Evolutionary conservation across 306 rosid species (phyloP), one percentile per base, ranked within the genome.

Genomic region (Geum urbanum): DNA sequence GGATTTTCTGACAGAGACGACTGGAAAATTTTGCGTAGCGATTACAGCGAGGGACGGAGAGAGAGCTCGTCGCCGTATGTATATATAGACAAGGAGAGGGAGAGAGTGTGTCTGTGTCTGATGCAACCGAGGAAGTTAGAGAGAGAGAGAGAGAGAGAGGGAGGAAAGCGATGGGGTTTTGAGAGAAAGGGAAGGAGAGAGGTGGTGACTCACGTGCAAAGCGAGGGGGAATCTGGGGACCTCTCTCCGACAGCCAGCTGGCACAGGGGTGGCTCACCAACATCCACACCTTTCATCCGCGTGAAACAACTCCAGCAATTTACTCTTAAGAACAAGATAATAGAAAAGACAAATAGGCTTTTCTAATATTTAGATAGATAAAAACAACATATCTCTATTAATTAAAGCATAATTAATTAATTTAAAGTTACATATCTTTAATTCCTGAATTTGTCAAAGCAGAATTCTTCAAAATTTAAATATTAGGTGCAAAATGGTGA

Each of bases 201-300:
- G 81, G 74, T 76, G 76, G 84, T 78, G 66, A 77, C 85, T 92
- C 97, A 90, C 97, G 97, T 88, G 97, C 87, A 72, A 65, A 61
- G 75, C 72, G 87, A 77, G 86, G 77, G 79, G 60, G 73, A 75
- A 63, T 80, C 80, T 76, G 77, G 89, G 85, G 88, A 80, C 91
- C 89, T 87, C 87, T 85, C 95, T 82, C 95, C 88, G 91, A 88
- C 88, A 91, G 91, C 96, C 99, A 94, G 97, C 99, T 94, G 86
- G 97, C 97, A 80, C 58, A 78, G 72, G 83, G 77, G 96, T 91
- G 88, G 97, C 95, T 91, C 86, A 84, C 97, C 89, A 88, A 87
- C 92, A 87, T 88, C 97, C 95, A 85, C 99, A 85, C 81, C 92
- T 77, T 32, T 94, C 85, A 62, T 76, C 87, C 92, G 91, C 99